phyloP scores from a whole-genome alignment of 768 basidiomycete genomes.

The Rhodotorula sphaerocarpa region DNA sequence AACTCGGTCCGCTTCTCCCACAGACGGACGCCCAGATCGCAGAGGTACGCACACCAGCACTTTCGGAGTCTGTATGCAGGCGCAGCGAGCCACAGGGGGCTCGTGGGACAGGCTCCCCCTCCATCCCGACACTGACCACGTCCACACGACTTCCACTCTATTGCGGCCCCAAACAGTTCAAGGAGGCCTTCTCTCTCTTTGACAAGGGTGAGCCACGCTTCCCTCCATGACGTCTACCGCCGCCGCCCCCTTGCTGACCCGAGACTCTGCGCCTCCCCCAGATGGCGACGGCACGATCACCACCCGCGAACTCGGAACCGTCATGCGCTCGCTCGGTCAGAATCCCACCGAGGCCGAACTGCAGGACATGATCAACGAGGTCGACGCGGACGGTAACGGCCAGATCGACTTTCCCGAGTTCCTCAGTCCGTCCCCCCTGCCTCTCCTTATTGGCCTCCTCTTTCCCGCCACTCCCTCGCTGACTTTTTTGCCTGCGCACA shows the following conservation, averaged over 20 bases:
- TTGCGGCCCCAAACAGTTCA: constrained; percentile 62
- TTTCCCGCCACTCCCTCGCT: neutral
- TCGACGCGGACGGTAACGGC: constrained; percentile 79
- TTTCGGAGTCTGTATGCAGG: no score
- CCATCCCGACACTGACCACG: neutral
- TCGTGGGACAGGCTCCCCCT: no score
- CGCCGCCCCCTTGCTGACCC: neutral
- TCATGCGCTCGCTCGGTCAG: constrained; percentile 87
- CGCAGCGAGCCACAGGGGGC: no score
- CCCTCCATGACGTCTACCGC: neutral
- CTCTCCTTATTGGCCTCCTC: no score
- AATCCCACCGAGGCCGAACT: constrained; percentile 87
- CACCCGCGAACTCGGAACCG: constrained; percentile 74
- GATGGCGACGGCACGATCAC: constrained; percentile 92
- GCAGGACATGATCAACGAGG: constrained; percentile 93
- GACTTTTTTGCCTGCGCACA: neutral
- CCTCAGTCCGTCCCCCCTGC: constrained; percentile 48
- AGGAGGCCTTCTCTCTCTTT: constrained; percentile 96
- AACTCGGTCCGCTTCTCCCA: neutral
- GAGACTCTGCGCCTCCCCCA: constrained; percentile 40
- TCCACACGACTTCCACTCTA: no score
- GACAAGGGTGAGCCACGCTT: constrained; percentile 38
- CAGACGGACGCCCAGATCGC: constrained; percentile 31
- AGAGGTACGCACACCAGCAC: constrained; percentile 15
- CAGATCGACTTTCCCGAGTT: constrained; percentile 81